Evolutionary conservation across 2,329 filamentous ascomycete species (phyloP).

Genomic region (Orbilia oligospora): DNA sequence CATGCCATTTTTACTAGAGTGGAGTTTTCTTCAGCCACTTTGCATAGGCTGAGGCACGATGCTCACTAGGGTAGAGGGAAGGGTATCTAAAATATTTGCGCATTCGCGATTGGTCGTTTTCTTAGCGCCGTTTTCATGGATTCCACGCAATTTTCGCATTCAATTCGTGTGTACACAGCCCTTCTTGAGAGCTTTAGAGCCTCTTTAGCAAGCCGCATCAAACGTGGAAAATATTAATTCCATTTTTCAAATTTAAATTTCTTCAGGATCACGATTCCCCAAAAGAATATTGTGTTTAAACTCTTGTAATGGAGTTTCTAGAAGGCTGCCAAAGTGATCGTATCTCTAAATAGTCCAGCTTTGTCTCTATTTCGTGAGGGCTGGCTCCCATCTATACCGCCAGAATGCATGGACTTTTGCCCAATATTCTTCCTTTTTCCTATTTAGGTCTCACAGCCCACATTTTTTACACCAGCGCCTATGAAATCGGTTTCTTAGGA

Average conservation of each 20-base stretch:
- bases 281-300: too few species aligned
- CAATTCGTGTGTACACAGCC: background rate
- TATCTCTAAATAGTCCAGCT: too few species aligned
- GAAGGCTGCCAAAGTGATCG: too few species aligned
- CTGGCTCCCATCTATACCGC: background rate
- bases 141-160: slow-evolving; percentile 5
- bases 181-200: background rate
- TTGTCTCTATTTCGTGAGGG: background rate
- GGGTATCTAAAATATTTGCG: background rate
- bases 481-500: slow-evolving; percentile 21
- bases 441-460: background rate
- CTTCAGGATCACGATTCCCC: too few species aligned
- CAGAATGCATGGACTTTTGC: background rate
- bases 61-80: too few species aligned
- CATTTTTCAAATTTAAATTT: too few species aligned
- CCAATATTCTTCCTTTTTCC: background rate
- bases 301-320: too few species aligned
- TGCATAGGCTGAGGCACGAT: background rate
- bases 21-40: background rate
- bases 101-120: background rate
- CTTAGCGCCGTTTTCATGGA: background rate
- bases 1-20: background rate
- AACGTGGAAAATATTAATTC: too few species aligned
- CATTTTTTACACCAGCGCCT: background rate
- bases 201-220: background rate